Percentiles rank a stretch among this genome's conserved stretches.
Conservation (phyloP, 2,329 filamentous ascomycete species). For the Colletotrichum ledebouriae region DNA sequence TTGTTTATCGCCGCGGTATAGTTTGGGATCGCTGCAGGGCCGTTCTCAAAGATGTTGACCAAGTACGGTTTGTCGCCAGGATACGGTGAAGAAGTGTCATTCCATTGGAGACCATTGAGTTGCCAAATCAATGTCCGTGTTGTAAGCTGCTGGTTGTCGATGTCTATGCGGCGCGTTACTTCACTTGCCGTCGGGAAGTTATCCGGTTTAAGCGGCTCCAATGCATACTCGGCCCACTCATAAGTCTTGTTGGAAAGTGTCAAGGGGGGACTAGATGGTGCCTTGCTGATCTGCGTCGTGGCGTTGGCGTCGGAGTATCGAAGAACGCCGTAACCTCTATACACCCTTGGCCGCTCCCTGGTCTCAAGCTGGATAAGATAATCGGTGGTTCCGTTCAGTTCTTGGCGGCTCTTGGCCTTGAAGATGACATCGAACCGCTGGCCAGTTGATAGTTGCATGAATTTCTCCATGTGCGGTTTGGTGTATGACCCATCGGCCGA, state of each 20-base stretch:
- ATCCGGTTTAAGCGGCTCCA: constrained; percentile 51
- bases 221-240: constrained; percentile 62
- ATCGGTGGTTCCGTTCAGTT: constrained; percentile 54
- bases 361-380: constrained; percentile 65
- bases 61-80: constrained; percentile 58
- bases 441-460: constrained; percentile 68
- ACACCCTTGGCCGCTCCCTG: constrained; percentile 60
- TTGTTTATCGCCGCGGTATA: constrained; percentile 64
- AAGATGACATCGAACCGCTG: constrained; percentile 73
- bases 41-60: constrained; percentile 65
- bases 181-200: constrained; percentile 57
- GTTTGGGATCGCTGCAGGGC: constrained; percentile 60
- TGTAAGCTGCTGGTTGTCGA: constrained; percentile 49
- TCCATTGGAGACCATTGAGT: constrained; percentile 60
- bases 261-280: constrained; percentile 45
- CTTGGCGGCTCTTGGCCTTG: constrained; percentile 61
- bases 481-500: constrained; percentile 71
- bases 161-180: constrained; percentile 63
- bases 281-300: constrained; percentile 28
- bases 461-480: constrained; percentile 58
- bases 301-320: constrained; percentile 51
- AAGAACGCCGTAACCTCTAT: constrained; percentile 63
- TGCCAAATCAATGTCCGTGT: constrained; percentile 44
- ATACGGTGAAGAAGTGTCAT: constrained; percentile 48
- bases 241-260: constrained; percentile 51